Base-by-base conservation (phyloP, 352 stramenopile species). In the Phytophthora podocarpi region DNA sequence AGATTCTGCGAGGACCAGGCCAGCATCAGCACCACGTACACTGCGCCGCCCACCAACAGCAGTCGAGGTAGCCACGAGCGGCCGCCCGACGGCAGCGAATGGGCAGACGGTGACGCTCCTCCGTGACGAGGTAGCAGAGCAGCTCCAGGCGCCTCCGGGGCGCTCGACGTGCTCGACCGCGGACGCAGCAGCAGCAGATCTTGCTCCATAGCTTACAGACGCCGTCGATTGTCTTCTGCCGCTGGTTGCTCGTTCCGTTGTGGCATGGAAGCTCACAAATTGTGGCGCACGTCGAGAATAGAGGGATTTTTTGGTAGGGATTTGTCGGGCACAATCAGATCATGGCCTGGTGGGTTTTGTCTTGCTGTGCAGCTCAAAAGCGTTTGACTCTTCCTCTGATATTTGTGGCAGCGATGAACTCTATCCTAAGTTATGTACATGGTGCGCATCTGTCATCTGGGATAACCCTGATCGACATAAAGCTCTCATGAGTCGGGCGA, bases 1-100 rank as follows among this genome's bases (percentile, higher is more conserved):
- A 73, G 35, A 24, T 69, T 62, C 15, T 69, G 52, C 23, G 59
- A 65, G 11, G 58, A 71, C 69, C 69, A 77, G 15, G 39, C 31
- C 18, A 71, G 34, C 54, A 77, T 64, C 34, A 63, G 1, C 45
- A 63, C 32, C 4, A 36, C 47, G 27, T 77, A 74, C 37, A 70
- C 36, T 34, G 46, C 59, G 18, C 61, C 53, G 30, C 35, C 36
- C 41, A 74, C 1, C 3, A 70, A 18, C 24, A 77, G 27, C n/a
- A 69, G 23, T 12, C 45, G 64, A 32, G 69, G 51, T 16, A 70
- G 26, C 65, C 59, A 70, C 15, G 42, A 39, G 11, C 41, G 32
- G 1, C 53, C 43, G 16, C 34, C 63, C 18, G 47, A 53, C 18
- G 60, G 36, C 24, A 54, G 18, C 12, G 32, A 16, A 45, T 66